Evolutionary conservation across 148 eudicot genomes (phyloP), one percentile per base, ranked within the genome.

Genomic region (Amaranthus cruentus): DNA sequence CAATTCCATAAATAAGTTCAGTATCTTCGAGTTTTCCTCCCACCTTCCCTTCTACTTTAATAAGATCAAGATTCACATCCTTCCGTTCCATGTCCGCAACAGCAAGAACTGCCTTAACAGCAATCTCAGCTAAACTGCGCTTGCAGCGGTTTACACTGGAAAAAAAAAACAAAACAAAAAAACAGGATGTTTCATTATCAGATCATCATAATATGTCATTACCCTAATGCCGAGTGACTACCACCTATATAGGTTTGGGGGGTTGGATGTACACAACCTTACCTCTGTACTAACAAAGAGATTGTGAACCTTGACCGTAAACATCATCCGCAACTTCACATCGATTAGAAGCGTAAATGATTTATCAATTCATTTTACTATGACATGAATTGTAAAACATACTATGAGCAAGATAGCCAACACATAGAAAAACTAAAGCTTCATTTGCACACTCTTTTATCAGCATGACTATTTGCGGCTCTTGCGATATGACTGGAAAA

Each of bases 1-100:
- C 72, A 57, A 95, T 91, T 60, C 98, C 98, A 79, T 95, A 88
- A n/a, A 95, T 90, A 60, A 95, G 85, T 70, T 95, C 98, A 4
- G 98, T 95, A 69, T 95, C 98, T 84, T 95, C 98, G 74, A 95
- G 84, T 81, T 88, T 91, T 52, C 98, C 98, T 66, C 98, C 98
- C 2, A 95, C 98, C 82, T 95, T 95, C 0, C 98, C 98, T 74
- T 95, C 98, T 53, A 91, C 96, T 79, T 95, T 95, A 78, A 95
- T 91, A 18, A 95, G 81, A 76, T 95, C 97, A 72, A 95, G 84
- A 79, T 95, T 90, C 43, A 95, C 98, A 87, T 95, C 98, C 83
- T 81, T 95, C 81, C 98, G 86, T 81, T 95, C 96, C 69, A 95
- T 80, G 85, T 95, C 98, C 11, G 98, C 98, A 86, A 95, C 98